phyloP scores from a whole-genome alignment of 2,329 filamentous ascomycete species.

The Paraphoma sp. region DNA sequence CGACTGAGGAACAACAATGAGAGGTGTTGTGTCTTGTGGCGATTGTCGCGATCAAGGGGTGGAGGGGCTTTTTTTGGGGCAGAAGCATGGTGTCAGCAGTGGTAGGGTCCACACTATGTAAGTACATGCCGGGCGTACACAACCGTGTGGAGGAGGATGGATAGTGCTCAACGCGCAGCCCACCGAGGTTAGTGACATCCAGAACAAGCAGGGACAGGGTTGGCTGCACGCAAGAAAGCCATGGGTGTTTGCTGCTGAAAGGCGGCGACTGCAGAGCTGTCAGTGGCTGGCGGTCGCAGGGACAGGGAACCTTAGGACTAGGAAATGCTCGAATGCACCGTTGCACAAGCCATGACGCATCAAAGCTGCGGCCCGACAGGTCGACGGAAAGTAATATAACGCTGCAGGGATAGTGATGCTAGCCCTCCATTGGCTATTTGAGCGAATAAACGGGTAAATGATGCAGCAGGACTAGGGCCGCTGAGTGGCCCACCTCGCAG shows the following conservation, averaged over 20 bases:
- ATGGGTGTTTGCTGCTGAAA: slow-evolving; percentile 28
- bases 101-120: slow-evolving; percentile 45
- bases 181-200: slow-evolving; percentile 33
- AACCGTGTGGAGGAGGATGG: slow-evolving; percentile 45
- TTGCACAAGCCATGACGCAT: slow-evolving; percentile 33
- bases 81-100: slow-evolving; percentile 30
- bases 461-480: slow-evolving; percentile 29
- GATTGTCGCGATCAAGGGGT: slow-evolving; percentile 12
- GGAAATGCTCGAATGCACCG: slow-evolving; percentile 26
- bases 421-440: slow-evolving; percentile 30
- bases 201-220: slow-evolving; percentile 36
- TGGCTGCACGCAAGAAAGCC: slow-evolving; percentile 29
- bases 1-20: slow-evolving; percentile 1
- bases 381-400: slow-evolving; percentile 41
- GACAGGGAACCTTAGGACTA: slow-evolving; percentile 26
- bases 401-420: slow-evolving; percentile 30
- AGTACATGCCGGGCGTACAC: slow-evolving; percentile 37
- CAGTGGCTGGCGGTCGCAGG: slow-evolving; percentile 32
- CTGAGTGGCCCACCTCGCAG: slow-evolving; percentile 22
- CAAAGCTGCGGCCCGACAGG: slow-evolving; percentile 30
- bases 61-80: slow-evolving; percentile 28
- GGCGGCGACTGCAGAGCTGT: slow-evolving; percentile 23
- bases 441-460: slow-evolving; percentile 45
- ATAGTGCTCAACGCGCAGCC: slow-evolving; percentile 42
- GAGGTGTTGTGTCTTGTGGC: slow-evolving; percentile 33